Conservation (phyloP, 192 early-diverging fungal species). For the Phlyctochytrium arcticum region DNA sequence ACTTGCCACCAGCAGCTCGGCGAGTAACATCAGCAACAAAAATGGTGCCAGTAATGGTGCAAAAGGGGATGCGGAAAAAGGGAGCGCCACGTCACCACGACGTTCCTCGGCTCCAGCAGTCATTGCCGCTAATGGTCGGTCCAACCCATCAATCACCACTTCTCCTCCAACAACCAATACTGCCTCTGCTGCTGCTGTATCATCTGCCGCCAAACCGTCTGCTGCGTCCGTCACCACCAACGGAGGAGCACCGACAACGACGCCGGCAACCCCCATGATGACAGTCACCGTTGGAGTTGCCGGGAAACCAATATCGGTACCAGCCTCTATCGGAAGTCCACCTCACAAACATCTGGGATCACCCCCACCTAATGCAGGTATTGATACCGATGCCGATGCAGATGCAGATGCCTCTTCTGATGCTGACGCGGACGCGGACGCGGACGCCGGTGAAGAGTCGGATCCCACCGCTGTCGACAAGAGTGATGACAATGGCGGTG, state of each 20-base stretch:
- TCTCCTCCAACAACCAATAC: background rate
- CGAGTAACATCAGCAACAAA: background rate
- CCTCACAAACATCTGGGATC: background rate
- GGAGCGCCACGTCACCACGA: no score
- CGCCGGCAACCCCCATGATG: no score
- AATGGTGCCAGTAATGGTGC: no score
- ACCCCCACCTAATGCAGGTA: background rate
- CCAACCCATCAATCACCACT: background rate
- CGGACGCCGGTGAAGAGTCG: background rate
- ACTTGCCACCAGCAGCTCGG: background rate
- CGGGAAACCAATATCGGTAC: no score
- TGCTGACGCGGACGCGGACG: background rate
- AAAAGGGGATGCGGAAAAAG: no score
- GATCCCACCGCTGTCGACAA: background rate
- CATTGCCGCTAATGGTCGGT: background rate
- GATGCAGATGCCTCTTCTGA: background rate
- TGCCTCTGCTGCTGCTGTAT: background rate
- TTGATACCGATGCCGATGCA: background rate
- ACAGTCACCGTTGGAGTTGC: no score
- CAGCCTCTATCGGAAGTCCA: no score
- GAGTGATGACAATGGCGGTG: background rate
- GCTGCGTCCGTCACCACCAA: no score
- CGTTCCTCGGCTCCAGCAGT: conserved; percentile 3
- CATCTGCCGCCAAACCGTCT: no score
- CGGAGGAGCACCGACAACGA: no score